Percentiles rank a stretch among this genome's conserved stretches.
Evolutionary conservation across 768 basidiomycete genomes (phyloP).

Genomic region (Rhizopogon roseolus): DNA sequence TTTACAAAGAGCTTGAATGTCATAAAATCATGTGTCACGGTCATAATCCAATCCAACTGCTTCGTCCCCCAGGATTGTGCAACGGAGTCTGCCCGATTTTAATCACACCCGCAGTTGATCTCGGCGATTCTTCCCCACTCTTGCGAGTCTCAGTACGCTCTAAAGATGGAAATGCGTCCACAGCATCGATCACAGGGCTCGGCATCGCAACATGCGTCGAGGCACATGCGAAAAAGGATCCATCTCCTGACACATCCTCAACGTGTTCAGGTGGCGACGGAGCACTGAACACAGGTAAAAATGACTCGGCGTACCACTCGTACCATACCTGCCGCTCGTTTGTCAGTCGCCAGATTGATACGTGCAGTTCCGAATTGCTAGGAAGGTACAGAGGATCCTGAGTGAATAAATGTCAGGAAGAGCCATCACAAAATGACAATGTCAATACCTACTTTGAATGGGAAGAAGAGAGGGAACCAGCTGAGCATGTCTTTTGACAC

Average conservation of each 20-base stretch:
- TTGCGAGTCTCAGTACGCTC: slow-evolving; percentile 11
- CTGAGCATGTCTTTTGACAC: slow-evolving; percentile 97
- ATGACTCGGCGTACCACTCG: slow-evolving; percentile 97
- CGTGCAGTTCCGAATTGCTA: slow-evolving; percentile 85
- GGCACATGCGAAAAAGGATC: slow-evolving; percentile 22
- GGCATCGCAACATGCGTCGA: slow-evolving; percentile 31
- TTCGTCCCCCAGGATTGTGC: slow-evolving; percentile 87
- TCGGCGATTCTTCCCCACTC: slow-evolving; percentile 6
- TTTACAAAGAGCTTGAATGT: background rate
- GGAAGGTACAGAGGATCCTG: slow-evolving; percentile 95
- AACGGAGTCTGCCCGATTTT: slow-evolving; percentile 94
- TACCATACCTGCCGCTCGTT: slow-evolving; percentile 93
- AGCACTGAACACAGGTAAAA: slow-evolving; percentile 56
- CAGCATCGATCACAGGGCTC: slow-evolving; percentile 72
- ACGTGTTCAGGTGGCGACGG: slow-evolving; percentile 14
- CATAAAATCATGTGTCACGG: background rate
- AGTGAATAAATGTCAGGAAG: background rate
- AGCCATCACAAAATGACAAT: background rate
- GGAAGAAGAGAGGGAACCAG: slow-evolving; percentile 98
- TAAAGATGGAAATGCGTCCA: slow-evolving; percentile 34
- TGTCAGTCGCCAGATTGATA: slow-evolving; percentile 92
- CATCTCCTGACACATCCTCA: slow-evolving; percentile 13
- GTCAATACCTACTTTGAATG: slow-evolving; percentile 65
- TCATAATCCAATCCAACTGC: slow-evolving; percentile 90
- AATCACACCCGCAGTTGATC: slow-evolving; percentile 42